Conservation (phyloP, 139 green algal genomes). For the Chlamydomonas sp. region DNA sequence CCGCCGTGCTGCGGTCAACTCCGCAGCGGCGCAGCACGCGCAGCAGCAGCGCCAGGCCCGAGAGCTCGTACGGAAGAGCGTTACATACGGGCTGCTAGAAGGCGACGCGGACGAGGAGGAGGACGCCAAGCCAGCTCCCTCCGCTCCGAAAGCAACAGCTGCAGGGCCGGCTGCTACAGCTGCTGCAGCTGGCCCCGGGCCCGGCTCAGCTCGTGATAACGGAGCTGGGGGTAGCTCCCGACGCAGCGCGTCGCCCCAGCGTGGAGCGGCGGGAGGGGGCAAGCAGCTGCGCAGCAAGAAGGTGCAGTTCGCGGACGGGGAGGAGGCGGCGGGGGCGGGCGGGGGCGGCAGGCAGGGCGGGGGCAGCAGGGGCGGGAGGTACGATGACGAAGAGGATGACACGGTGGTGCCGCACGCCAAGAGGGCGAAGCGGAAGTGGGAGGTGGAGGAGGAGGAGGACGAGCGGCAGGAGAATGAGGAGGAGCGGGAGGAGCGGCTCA, state of each 20-base stretch:
- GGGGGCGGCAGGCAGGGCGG: background rate
- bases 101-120: conserved; percentile 62
- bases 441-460: conserved; percentile 72
- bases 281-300: conserved; percentile 25
- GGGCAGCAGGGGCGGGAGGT: background rate
- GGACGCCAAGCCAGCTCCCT: too few relatives aligned
- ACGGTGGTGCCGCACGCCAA: conserved; percentile 15
- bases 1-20: background rate
- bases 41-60: conserved; percentile 49
- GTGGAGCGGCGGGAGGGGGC: background rate
- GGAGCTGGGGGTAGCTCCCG: too few relatives aligned
- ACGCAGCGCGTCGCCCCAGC: too few relatives aligned
- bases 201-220: conserved; percentile 14
- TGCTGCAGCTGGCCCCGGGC: background rate
- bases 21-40: conserved; percentile 14
- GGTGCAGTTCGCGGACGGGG: conserved; percentile 16
- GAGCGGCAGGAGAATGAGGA: conserved; percentile 36
- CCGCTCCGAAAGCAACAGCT: background rate
- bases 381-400: conserved; percentile 42
- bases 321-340: conserved; percentile 14
- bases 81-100: conserved; percentile 63
- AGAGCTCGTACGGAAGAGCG: conserved; percentile 58
- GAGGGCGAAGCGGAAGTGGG: conserved; percentile 67
- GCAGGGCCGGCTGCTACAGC: conserved; percentile 15
- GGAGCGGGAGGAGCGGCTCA: conserved; percentile 17